Evolutionary conservation across 176 grass and related monocot species (phyloP).

Genomic region (Poa annua): DNA sequence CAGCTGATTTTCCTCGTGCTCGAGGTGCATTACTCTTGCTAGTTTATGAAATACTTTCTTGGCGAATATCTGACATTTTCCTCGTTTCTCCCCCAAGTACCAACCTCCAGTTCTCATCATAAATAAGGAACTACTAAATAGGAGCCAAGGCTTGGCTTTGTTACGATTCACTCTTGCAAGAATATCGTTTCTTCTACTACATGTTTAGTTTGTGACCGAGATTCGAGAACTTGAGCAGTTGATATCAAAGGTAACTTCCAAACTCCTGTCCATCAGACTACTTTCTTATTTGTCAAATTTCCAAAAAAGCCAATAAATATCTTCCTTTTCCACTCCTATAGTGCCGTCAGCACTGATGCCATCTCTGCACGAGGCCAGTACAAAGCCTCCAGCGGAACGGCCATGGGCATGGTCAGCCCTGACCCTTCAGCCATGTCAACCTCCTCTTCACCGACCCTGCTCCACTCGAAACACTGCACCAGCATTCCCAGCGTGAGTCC

Average conservation of each 20-base stretch:
- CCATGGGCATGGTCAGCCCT: conserved; percentile 39
- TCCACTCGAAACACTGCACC: conserved; percentile 45
- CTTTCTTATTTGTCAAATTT: background rate
- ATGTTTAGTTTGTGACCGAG: background rate
- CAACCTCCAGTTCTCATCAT: too few species aligned
- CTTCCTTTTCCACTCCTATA: background rate
- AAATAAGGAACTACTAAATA: too few species aligned
- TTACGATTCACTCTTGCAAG: background rate
- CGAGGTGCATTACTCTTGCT: too few species aligned
- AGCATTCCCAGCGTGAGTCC: conserved; percentile 20
- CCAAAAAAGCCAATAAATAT: background rate
- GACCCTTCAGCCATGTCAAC: conserved; percentile 38
- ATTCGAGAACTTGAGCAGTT: background rate
- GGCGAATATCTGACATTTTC: too few species aligned
- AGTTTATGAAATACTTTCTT: too few species aligned
- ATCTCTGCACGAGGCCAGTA: conserved; percentile 38
- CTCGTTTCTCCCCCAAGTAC: too few species aligned
- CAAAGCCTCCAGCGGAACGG: conserved; percentile 26
- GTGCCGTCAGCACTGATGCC: background rate
- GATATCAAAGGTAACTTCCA: conserved; percentile 1
- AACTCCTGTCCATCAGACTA: background rate
- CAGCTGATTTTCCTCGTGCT: too few species aligned
- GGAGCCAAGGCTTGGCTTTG: background rate
- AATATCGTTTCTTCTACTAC: background rate
- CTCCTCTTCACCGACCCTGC: background rate